Evolutionary conservation across 768 basidiomycete species (phyloP).

Genomic region (Lactarius hengduanensis): DNA sequence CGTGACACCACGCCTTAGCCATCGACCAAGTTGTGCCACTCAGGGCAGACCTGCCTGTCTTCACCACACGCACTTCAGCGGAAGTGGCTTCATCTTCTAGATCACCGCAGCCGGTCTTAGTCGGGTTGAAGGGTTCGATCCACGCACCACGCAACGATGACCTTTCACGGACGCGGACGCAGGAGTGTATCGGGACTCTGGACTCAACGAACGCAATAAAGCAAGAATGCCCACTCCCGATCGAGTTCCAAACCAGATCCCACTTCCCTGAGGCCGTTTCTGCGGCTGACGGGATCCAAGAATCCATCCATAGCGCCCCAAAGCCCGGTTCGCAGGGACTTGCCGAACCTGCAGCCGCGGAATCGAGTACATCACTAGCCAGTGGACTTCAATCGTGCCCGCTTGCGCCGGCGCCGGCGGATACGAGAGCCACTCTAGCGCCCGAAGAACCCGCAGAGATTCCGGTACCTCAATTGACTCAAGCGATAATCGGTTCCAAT

Average conservation of each 20-base stretch:
- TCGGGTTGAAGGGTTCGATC: constrained; percentile 11
- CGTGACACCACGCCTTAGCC: background rate
- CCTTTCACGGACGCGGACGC: background rate
- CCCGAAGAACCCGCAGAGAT: background rate
- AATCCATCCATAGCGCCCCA: background rate
- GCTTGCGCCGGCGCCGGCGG: background rate
- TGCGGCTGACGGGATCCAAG: background rate
- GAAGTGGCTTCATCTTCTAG: background rate
- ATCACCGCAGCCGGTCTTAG: background rate
- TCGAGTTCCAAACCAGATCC: background rate
- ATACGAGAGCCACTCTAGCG: background rate
- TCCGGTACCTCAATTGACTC: background rate
- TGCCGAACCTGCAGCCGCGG: background rate
- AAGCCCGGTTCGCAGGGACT: background rate
- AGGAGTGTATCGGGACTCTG: background rate
- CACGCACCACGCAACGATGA: constrained; percentile 7
- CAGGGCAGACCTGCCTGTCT: constrained; percentile 18
- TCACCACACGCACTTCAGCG: background rate
- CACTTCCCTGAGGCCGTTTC: background rate
- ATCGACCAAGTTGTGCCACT: background rate
- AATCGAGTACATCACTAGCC: background rate
- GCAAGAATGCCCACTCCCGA: constrained; percentile 12
- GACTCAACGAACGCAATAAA: background rate
- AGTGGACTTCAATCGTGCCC: background rate
- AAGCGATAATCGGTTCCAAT: background rate